Evolutionary conservation across 169 alveolate genomes (phyloP).

Genomic region (Plasmodium inui): DNA sequence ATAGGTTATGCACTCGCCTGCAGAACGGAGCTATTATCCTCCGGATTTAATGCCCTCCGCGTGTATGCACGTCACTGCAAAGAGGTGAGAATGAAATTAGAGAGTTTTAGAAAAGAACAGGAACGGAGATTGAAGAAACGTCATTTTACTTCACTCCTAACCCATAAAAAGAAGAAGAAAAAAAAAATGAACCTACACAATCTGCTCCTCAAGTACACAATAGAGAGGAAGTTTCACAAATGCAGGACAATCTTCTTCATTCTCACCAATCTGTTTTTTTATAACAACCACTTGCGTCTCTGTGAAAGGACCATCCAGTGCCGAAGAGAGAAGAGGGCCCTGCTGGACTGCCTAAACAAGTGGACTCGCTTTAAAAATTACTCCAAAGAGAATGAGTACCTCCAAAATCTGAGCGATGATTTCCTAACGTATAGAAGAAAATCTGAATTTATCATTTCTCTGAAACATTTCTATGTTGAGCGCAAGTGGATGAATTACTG

Average conservation of each 20-base stretch:
- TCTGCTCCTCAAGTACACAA: slow-evolving; percentile 5
- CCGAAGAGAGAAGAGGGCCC: slow-evolving; percentile 10
- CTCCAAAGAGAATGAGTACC: slow-evolving; percentile 12
- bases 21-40: not conserved
- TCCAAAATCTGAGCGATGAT: not conserved
- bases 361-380: slow-evolving; percentile 36
- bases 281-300: slow-evolving; percentile 17
- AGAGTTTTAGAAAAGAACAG: not conserved
- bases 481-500: slow-evolving; percentile 65
- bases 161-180: slow-evolving; percentile 13
- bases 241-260: slow-evolving; percentile 34
- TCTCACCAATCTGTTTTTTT: slow-evolving; percentile 32
- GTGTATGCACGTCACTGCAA: not conserved
- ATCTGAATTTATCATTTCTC: slow-evolving; percentile 7
- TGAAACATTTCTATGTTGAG: slow-evolving; percentile 35
- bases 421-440: slow-evolving; percentile 31
- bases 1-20: not conserved
- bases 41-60: not conserved
- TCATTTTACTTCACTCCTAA: slow-evolving; percentile 11
- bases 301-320: slow-evolving; percentile 36
- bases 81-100: not conserved
- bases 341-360: not conserved
- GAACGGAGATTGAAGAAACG: not conserved
- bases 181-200: slow-evolving; percentile 7
- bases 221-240: slow-evolving; percentile 15